These are phyloP conservation scores for Aphanomyces stellatus DNA, from an alignment of 352 stramenopile species.

Conservation along the genomic window DNA sequence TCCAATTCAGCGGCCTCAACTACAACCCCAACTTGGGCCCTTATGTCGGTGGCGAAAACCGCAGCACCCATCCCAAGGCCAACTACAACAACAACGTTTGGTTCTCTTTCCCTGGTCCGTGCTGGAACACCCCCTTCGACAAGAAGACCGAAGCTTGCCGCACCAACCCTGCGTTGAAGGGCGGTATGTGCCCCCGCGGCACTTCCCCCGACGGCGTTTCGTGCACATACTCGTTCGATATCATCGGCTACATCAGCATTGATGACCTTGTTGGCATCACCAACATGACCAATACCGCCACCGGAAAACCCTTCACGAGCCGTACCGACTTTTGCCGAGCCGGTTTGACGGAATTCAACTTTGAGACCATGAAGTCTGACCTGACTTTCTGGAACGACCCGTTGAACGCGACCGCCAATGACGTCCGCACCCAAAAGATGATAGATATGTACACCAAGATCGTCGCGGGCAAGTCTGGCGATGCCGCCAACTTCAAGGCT, in stretches of 20 bases:
- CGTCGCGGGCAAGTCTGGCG: conserved; percentile 22
- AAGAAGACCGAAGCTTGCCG: conserved; percentile 34
- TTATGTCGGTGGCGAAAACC: conserved; percentile 43
- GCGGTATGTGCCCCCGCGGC: conserved; percentile 40
- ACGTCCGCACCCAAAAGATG: conserved; percentile 31
- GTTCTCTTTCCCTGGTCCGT: conserved; percentile 77
- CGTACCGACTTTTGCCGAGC: conserved; percentile 60
- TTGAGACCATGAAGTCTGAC: conserved; percentile 28
- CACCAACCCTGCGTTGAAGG: conserved; percentile 19
- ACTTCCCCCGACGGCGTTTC: conserved; percentile 41
- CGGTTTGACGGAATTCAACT: conserved; percentile 52
- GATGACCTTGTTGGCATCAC: conserved; percentile 76
- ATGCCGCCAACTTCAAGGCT: conserved; percentile 37
- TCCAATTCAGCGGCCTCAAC: conserved; percentile 58
- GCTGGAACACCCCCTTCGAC: conserved; percentile 34
- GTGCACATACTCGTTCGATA: conserved; percentile 67
- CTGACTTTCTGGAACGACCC: conserved; percentile 60
- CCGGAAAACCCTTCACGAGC: conserved; percentile 34
- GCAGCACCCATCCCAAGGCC: conserved; percentile 38
- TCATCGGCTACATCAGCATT: conserved; percentile 57
- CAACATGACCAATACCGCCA: conserved; percentile 31
- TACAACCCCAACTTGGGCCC: conserved; percentile 46
- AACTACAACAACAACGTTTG: conserved; percentile 66
- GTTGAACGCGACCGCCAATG: conserved; percentile 38
- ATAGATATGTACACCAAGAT: conserved; percentile 36